These are phyloP conservation scores for Waltergamsia citrina DNA, from an alignment of 2,329 filamentous ascomycete species.

Conservation along the genomic window DNA sequence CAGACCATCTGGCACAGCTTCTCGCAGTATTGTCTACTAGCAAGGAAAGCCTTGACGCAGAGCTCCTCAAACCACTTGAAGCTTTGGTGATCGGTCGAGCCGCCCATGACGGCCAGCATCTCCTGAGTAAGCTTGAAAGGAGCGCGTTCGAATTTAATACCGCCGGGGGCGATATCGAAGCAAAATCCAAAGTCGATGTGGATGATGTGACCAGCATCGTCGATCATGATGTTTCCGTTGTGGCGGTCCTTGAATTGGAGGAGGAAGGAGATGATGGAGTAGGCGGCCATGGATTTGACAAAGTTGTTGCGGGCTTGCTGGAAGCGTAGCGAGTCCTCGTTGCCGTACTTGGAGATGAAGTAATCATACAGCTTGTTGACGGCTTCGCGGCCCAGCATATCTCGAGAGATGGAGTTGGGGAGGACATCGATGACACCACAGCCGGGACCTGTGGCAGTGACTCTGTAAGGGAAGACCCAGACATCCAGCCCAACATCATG, in stretches of 20 bases:
- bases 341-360: slow-evolving; percentile 94
- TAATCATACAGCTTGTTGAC: slow-evolving; percentile 98
- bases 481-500: slow-evolving; percentile 90
- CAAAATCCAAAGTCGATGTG: slow-evolving; percentile 99
- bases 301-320: slow-evolving; percentile 95
- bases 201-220: slow-evolving; percentile 91
- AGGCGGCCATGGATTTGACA: slow-evolving; percentile 98
- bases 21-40: slow-evolving; percentile 74
- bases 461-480: slow-evolving; percentile 93
- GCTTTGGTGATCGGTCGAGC: slow-evolving; percentile 70
- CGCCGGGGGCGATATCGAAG: slow-evolving; percentile 96
- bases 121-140: slow-evolving; percentile 97
- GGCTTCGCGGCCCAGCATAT: slow-evolving; percentile 96
- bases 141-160: slow-evolving; percentile 93
- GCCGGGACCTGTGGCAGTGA: slow-evolving; percentile 92
- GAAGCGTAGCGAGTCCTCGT: slow-evolving; percentile 89
- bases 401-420: slow-evolving; percentile 93
- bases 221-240: slow-evolving; percentile 99
- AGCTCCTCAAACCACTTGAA: slow-evolving; percentile 97
- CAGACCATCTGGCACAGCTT: slow-evolving; percentile 85
- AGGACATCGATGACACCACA: slow-evolving; percentile 98
- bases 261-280: slow-evolving; percentile 92
- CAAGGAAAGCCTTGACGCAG: slow-evolving; percentile 90
- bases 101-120: slow-evolving; percentile 99
- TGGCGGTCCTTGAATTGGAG: slow-evolving; percentile 98